Evolutionary conservation across 176 grass and related monocot genomes (phyloP).

Genomic region (Secale cereale): DNA sequence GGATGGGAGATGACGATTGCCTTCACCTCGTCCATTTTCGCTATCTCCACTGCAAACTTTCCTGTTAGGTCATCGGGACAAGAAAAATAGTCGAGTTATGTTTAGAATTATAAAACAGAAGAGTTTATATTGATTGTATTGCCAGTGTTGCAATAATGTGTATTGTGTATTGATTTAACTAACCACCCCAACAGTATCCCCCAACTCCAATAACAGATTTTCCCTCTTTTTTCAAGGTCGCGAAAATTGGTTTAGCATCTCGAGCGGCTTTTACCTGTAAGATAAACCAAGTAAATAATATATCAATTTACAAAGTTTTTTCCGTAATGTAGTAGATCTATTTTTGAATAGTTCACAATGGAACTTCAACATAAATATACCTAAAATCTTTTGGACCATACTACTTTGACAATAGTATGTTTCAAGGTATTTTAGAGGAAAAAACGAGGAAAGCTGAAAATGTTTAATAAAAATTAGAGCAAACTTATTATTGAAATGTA

Average conservation of each 20-base stretch:
- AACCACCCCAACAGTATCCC: constrained; percentile 28
- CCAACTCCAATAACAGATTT: constrained; percentile 3
- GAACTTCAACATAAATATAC: neutral
- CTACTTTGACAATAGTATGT: neutral
- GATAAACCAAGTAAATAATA: neutral
- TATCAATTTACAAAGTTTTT: neutral
- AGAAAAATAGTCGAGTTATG: neutral
- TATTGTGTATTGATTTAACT: neutral
- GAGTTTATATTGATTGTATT: neutral
- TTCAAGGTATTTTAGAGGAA: neutral
- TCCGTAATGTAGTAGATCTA: too few species aligned
- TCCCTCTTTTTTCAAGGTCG: neutral
- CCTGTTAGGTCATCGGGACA: neutral
- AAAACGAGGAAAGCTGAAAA: neutral
- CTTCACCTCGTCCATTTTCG: neutral
- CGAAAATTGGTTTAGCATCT: constrained; percentile 9
- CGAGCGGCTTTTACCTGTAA: constrained; percentile 5
- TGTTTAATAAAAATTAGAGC: neutral
- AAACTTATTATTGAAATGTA: neutral
- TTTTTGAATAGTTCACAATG: too few species aligned
- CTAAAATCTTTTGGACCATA: neutral
- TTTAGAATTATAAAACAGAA: neutral
- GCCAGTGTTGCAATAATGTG: neutral
- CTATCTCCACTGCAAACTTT: neutral
- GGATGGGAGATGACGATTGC: neutral